Conservation (phyloP, 2,329 filamentous ascomycete species). For the Clarireedia sp. region DNA sequence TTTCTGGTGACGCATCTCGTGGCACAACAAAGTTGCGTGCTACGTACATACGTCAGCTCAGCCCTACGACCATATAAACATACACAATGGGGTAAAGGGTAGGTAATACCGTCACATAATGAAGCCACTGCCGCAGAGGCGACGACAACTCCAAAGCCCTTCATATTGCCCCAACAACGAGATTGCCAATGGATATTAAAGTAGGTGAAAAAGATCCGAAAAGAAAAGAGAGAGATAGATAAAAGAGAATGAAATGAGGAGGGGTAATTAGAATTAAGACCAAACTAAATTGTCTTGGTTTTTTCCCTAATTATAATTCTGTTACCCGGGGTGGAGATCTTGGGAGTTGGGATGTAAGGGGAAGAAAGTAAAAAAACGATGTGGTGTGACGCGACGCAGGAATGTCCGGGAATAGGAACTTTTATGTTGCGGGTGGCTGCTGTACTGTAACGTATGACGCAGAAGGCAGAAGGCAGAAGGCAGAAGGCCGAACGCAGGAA, state of each 20-base stretch:
- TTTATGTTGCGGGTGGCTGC: too few species aligned
- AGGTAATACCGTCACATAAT: constrained; percentile 3
- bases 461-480: not conserved
- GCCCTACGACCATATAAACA: not conserved
- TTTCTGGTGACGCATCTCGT: constrained; percentile 20
- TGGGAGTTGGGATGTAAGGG: too few species aligned
- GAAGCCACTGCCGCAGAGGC: constrained; percentile 1
- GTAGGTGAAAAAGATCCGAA: not conserved
- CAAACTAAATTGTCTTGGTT: too few species aligned
- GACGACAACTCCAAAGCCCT: not conserved
- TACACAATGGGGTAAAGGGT: not conserved
- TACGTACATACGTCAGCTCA: not conserved
- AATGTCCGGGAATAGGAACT: too few species aligned
- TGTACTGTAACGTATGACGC: not conserved
- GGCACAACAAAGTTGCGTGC: constrained; percentile 7
- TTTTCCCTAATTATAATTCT: too few species aligned
- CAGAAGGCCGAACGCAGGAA: not conserved
- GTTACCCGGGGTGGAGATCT: too few species aligned
- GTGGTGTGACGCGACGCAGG: too few species aligned
- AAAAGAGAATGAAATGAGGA: too few species aligned
- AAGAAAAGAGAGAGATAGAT: not conserved
- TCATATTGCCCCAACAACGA: not conserved
- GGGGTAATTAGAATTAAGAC: too few species aligned
- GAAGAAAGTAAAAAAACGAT: too few species aligned
- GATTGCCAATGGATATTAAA: not conserved